These are phyloP conservation scores for Eucalyptus decipiens DNA, from an alignment of 345 rosid genomes.

Conservation along the genomic window DNA sequence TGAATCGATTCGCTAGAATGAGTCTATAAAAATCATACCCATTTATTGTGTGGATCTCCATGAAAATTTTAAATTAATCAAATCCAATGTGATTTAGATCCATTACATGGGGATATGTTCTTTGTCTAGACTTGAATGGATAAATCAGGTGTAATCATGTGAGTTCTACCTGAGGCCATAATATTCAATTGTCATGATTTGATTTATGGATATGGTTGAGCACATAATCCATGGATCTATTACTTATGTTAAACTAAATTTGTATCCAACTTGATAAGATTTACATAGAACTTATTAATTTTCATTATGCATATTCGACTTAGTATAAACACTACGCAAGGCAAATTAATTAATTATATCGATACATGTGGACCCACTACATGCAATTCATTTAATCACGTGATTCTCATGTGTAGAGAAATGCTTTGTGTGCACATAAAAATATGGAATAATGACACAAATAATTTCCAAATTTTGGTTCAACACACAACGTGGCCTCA, in stretches of 20 bases:
- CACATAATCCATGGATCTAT: not conserved
- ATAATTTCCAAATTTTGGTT: too few relatives aligned
- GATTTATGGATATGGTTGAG: not conserved
- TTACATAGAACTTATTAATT: too few relatives aligned
- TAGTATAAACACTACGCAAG: not conserved
- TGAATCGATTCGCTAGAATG: rapidly evolving
- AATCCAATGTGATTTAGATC: too few relatives aligned
- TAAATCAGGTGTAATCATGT: not conserved
- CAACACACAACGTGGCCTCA: rapidly evolving
- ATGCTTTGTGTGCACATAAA: not conserved
- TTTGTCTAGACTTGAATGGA: not conserved
- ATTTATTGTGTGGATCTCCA: not conserved
- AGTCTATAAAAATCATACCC: not conserved
- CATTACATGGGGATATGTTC: not conserved
- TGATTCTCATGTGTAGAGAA: not conserved
- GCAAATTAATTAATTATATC: not conserved
- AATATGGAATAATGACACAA: not conserved
- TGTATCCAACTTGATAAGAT: not conserved
- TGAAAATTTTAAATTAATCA: too few relatives aligned
- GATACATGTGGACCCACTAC: not conserved
- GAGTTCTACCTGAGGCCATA: not conserved
- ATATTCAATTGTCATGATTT: not conserved
- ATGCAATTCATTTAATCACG: not conserved
- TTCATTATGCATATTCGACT: too few relatives aligned
- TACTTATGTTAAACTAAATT: too few relatives aligned